Evolutionary conservation across 495 filamentous ascomycete species (phyloP).

Genomic region (Evansstolkia leycettana): DNA sequence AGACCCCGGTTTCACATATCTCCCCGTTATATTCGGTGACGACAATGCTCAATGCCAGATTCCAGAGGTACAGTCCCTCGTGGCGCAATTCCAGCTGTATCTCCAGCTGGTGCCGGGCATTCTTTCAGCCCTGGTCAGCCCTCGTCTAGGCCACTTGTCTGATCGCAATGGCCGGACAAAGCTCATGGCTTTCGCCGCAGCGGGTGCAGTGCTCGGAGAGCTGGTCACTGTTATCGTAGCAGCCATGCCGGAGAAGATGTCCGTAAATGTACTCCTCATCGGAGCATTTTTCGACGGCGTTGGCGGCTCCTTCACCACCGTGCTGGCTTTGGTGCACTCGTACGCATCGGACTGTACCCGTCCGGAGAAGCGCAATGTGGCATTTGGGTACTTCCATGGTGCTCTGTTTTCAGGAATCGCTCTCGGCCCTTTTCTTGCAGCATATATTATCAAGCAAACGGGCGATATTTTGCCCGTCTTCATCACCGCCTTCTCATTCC

Average conservation of each 20-base stretch:
- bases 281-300: constrained; percentile 69
- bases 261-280: constrained; percentile 61
- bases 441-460: constrained; percentile 58
- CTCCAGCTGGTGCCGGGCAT: constrained; percentile 58
- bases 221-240: constrained; percentile 64
- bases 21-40: constrained; percentile 51
- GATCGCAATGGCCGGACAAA: constrained; percentile 75
- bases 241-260: constrained; percentile 55
- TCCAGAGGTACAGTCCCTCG: constrained; percentile 58
- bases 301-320: constrained; percentile 73
- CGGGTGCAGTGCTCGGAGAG: constrained; percentile 58
- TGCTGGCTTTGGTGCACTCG: constrained; percentile 66
- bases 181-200: constrained; percentile 53
- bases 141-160: constrained; percentile 72
- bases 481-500: constrained; percentile 59
- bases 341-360: constrained; percentile 84
- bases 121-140: constrained; percentile 62
- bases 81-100: constrained; percentile 65
- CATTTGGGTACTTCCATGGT: constrained; percentile 82
- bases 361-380: constrained; percentile 64
- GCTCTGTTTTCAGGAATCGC: constrained; percentile 80
- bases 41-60: constrained; percentile 64
- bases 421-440: constrained; percentile 67
- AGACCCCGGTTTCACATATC: constrained; percentile 47
- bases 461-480: constrained; percentile 62